Evolutionary conservation across 2,329 filamentous ascomycete genomes (phyloP).

Genomic region (Triangularia setosa): DNA sequence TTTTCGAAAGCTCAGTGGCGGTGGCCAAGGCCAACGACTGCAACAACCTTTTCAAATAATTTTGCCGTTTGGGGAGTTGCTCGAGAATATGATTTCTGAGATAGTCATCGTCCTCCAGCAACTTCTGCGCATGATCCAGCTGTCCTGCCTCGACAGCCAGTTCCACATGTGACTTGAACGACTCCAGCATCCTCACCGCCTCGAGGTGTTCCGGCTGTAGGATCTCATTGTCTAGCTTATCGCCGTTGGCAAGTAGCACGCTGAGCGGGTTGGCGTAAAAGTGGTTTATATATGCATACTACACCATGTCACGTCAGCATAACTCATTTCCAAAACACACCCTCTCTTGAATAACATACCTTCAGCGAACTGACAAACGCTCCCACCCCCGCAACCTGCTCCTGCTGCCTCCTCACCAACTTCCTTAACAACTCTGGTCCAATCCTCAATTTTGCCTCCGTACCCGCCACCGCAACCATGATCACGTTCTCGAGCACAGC

Average conservation of each 20-base stretch:
- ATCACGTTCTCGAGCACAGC: conserved; percentile 72
- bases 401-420: conserved; percentile 67
- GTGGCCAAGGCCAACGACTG: conserved; percentile 46
- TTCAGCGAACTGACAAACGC: conserved; percentile 67
- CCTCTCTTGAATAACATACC: conserved; percentile 38
- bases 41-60: conserved; percentile 41
- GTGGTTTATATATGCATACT: conserved; percentile 84
- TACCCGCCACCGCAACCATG: conserved; percentile 57
- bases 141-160: conserved; percentile 40
- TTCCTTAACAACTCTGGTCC: conserved; percentile 60
- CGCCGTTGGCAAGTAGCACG: conserved; percentile 48
- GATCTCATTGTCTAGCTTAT: conserved; percentile 28
- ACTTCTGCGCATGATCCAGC: conserved; percentile 41
- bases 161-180: conserved; percentile 59
- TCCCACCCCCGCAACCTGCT: conserved; percentile 73
- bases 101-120: conserved; percentile 58
- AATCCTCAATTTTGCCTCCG: conserved; percentile 55
- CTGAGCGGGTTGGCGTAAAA: conserved; percentile 77
- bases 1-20: conserved; percentile 34
- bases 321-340: not conserved
- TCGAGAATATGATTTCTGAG: conserved; percentile 44
- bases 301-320: conserved; percentile 24
- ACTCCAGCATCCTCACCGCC: conserved; percentile 63
- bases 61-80: conserved; percentile 19
- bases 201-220: conserved; percentile 61